Evolutionary conservation across 2,329 filamentous ascomycete species (phyloP).

Genomic region (Bipolaris cookei): DNA sequence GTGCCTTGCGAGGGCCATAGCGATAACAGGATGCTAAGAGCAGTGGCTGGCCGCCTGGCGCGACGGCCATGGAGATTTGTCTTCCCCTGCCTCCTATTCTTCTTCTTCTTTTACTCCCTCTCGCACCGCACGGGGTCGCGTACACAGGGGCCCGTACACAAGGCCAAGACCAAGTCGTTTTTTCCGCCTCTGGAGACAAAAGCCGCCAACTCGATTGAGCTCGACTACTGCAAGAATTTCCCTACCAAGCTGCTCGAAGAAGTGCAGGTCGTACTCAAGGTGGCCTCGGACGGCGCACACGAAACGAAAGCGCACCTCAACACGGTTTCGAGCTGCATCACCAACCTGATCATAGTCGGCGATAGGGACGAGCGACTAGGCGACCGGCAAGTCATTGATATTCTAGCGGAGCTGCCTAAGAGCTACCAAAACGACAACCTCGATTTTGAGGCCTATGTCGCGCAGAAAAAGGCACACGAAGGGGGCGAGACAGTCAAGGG

Average conservation of each 20-base stretch:
- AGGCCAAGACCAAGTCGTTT: conserved; percentile 44
- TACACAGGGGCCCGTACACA: conserved; percentile 30
- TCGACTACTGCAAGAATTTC: conserved; percentile 51
- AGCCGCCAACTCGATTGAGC: conserved; percentile 37
- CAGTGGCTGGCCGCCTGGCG: conserved; percentile 34
- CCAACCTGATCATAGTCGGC: conserved; percentile 64
- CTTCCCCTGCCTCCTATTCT: conserved; percentile 40
- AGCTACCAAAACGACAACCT: conserved; percentile 51
- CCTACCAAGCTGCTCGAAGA: conserved; percentile 50
- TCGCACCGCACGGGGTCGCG: conserved; percentile 30
- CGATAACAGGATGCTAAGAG: conserved; percentile 31
- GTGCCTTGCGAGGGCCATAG: conserved; percentile 10
- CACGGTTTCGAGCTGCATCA: conserved; percentile 62
- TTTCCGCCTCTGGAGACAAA: conserved; percentile 45
- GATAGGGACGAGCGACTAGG: conserved; percentile 63
- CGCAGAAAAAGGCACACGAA: conserved; percentile 49
- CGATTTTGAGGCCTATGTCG: conserved; percentile 61
- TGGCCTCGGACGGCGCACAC: conserved; percentile 54
- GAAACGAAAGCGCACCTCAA: conserved; percentile 57
- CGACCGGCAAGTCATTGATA: conserved; percentile 57
- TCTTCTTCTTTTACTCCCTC: conserved; percentile 42
- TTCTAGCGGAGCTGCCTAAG: conserved; percentile 58
- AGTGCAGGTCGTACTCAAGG: conserved; percentile 58
- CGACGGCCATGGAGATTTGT: conserved; percentile 43
- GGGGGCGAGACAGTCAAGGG: conserved; percentile 53